Conservation (phyloP, 129 eudicot genomes). For the Lonicera japonica region DNA sequence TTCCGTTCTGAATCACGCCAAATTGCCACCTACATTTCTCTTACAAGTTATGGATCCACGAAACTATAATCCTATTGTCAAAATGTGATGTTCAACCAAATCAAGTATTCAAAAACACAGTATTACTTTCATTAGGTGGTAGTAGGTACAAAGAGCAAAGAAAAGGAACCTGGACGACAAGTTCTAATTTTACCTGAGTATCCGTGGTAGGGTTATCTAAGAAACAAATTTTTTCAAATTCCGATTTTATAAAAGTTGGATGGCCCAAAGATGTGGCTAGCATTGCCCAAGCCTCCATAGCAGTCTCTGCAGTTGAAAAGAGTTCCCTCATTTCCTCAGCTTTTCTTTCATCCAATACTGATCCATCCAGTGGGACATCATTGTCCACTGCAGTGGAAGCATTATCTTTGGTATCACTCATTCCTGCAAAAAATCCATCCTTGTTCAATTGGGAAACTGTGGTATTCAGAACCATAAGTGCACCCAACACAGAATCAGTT, state of each 20-base stretch:
- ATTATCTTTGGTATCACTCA: constrained; percentile 33
- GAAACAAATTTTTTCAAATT: constrained; percentile 83
- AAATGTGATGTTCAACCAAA: not conserved
- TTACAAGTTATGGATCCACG: constrained; percentile 5
- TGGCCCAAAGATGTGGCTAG: constrained; percentile 90
- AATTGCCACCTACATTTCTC: constrained; percentile 72
- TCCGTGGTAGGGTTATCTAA: constrained; percentile 79
- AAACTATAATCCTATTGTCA: not conserved
- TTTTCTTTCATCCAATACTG: constrained; percentile 53
- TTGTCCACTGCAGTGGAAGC: constrained; percentile 21
- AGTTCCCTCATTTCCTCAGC: constrained; percentile 85
- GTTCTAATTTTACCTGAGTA: constrained; percentile 54
- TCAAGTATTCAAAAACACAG: not conserved
- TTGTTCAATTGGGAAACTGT: constrained; percentile 53
- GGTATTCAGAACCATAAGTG: constrained; percentile 77
- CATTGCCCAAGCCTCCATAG: constrained; percentile 99
- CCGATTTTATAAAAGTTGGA: constrained; percentile 80
- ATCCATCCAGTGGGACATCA: constrained; percentile 10
- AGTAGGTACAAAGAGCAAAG: too few species aligned
- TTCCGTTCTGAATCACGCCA: constrained; percentile 79
- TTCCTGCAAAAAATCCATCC: constrained; percentile 31
- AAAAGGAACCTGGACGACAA: not conserved
- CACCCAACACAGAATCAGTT: constrained; percentile 86
- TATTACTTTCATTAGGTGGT: not conserved
- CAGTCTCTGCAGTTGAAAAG: constrained; percentile 95